A percentile compares a stretch with the other conserved stretches of the same genome.
Conservation (phyloP, 169 alveolate species). For the Cryptosporidium sp. region DNA sequence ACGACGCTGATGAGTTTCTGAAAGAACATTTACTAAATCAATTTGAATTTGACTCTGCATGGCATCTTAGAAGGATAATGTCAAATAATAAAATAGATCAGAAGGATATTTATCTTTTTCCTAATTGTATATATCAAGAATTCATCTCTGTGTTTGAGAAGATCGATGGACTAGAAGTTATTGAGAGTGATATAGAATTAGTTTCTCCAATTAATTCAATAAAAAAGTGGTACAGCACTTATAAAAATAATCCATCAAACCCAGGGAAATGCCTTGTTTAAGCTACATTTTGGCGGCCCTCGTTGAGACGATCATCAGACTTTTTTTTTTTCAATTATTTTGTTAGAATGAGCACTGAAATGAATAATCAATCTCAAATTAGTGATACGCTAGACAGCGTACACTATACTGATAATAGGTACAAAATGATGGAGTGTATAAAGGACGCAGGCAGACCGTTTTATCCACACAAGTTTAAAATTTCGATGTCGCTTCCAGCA, state of each 20-base stretch:
- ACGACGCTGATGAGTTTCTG: slow-evolving; percentile 21
- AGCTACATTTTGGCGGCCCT: slow-evolving; percentile 6
- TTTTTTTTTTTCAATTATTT: background rate
- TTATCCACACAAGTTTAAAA: slow-evolving; percentile 90
- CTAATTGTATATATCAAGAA: slow-evolving; percentile 49
- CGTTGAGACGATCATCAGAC: slow-evolving; percentile 9
- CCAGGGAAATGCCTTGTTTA: background rate
- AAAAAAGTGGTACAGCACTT: slow-evolving; percentile 10
- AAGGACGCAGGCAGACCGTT: slow-evolving; percentile 41
- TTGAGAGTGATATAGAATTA: slow-evolving; percentile 25
- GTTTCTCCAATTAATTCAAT: slow-evolving; percentile 6
- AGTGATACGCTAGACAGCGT: slow-evolving; percentile 14
- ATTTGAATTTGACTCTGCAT: slow-evolving; percentile 45
- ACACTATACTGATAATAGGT: slow-evolving; percentile 35
- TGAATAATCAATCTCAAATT: background rate
- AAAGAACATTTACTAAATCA: slow-evolving; percentile 47
- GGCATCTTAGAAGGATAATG: slow-evolving; percentile 62
- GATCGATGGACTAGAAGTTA: background rate
- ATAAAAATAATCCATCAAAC: background rate
- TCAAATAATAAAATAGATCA: slow-evolving; percentile 17
- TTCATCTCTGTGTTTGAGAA: slow-evolving; percentile 21
- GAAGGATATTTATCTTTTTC: slow-evolving; percentile 1
- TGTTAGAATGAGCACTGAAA: slow-evolving; percentile 10
- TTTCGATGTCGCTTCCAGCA: slow-evolving; percentile 89
- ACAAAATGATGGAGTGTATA: slow-evolving; percentile 59